Conservation (phyloP, 73 alveolate species). For the Symbiodinium pilosum region DNA sequence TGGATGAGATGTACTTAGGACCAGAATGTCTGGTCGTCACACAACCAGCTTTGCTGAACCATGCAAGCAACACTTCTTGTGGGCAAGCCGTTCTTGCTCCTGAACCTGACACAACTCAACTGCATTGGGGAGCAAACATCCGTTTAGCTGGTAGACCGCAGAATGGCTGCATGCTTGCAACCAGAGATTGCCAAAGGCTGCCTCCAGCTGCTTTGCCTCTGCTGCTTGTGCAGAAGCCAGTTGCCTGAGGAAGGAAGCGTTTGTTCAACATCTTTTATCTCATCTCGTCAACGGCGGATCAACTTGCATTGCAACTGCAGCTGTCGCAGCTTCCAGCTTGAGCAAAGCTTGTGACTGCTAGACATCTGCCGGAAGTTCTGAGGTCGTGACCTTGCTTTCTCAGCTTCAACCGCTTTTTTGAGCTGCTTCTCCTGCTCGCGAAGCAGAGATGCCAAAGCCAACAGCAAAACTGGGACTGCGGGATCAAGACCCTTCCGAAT, state of each 20-base stretch:
- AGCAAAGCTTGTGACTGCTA: too few relatives aligned
- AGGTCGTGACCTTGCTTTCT: slow-evolving; percentile 36
- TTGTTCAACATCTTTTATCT: too few relatives aligned
- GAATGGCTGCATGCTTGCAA: too few relatives aligned
- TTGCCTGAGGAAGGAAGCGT: slow-evolving; percentile 6
- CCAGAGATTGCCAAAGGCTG: too few relatives aligned
- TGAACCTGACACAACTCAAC: background rate
- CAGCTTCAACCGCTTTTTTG: slow-evolving; percentile 53
- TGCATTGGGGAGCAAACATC: too few relatives aligned
- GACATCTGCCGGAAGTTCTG: background rate
- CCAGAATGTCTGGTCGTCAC: background rate
- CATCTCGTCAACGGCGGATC: too few relatives aligned
- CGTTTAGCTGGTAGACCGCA: too few relatives aligned
- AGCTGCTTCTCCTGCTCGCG: slow-evolving; percentile 45
- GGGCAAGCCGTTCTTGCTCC: slow-evolving; percentile 4
- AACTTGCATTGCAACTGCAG: too few relatives aligned
- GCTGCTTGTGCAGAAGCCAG: slow-evolving; percentile 57
- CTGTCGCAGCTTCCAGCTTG: too few relatives aligned
- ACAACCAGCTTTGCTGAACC: background rate
- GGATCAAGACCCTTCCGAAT: too few relatives aligned
- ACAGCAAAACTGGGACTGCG: background rate
- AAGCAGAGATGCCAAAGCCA: background rate
- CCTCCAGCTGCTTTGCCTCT: slow-evolving; percentile 68
- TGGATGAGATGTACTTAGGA: too few relatives aligned
- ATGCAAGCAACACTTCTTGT: background rate